Evolutionary conservation across 1,284 basidiomycete species (phyloP), one percentile per base, ranked within the genome.

Genomic region (Boletus hoseneyae): DNA sequence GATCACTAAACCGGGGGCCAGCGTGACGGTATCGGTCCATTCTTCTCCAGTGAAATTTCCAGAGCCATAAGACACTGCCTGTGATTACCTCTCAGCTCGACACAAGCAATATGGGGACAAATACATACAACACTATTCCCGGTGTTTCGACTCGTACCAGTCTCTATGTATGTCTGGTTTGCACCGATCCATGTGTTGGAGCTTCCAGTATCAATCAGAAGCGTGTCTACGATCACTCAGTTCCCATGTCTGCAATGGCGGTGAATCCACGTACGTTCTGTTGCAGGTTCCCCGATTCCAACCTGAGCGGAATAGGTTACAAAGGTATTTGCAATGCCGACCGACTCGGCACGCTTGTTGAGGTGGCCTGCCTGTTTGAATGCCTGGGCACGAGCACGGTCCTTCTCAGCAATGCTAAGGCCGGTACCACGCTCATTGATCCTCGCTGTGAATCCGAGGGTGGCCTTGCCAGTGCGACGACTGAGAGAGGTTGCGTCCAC

Each of bases 231-330:
- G 9, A 42, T 7, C 21, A 19, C 3, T 50, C 18, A 47, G 45
- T 39, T 16, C 36, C 11, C 15, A n/a, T 15, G 32, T 16, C 7
- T 4, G 2, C 4, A 27, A 15, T 10, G 9, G 6, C 18, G 16
- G 18, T 6, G 3, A 2, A 16, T 42, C 9, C 64, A 68, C 50
- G 48, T 66, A 70, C 76, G 79, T 5, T 68, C 33, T 2, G 70
- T 74, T 1, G 76, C 53, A 7, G 77, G 76, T 42, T 42, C 64
- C 9, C 77, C 78, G 23, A 80, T 66, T 30, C 75, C 73, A 42
- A 74, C 68, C 3, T 64, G 23, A 25, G 23, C 23, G 4, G 23
- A 5, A 6, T 25, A 25, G 23, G 6, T 25, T 1, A 6, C 4
- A 48, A 6, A 68, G 3, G 12, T 9, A n/a, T 65, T 66, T 5